Percentiles rank a stretch among this genome's conserved stretches.
phyloP scores from a whole-genome alignment of 805 yeast genomes.

The Saturnispora sanitii region DNA sequence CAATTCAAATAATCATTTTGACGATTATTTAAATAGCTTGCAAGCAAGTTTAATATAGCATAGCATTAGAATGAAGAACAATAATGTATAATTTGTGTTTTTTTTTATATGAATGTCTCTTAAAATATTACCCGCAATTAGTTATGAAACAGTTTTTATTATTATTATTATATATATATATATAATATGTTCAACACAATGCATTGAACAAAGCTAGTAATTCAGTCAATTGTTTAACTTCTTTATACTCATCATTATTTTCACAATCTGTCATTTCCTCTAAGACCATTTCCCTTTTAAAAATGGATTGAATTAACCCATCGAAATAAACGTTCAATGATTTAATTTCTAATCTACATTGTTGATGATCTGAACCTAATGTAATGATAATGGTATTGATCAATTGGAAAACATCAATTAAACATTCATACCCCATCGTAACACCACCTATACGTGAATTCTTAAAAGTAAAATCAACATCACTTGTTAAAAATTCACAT shows the following conservation, averaged over 20 bases:
- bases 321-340: slow-evolving; percentile 42
- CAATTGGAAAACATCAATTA: slow-evolving; percentile 67
- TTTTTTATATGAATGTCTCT: too few relatives aligned
- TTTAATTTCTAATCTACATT: slow-evolving; percentile 44
- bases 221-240: slow-evolving; percentile 19
- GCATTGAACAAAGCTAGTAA: slow-evolving; percentile 23
- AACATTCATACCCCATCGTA: slow-evolving; percentile 54
- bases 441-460: slow-evolving; percentile 9
- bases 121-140: too few relatives aligned
- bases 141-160: too few relatives aligned
- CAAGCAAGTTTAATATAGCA: too few relatives aligned
- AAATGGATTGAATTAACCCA: slow-evolving; percentile 44
- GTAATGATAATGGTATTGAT: slow-evolving; percentile 58
- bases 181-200: not conserved
- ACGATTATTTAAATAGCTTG: too few relatives aligned
- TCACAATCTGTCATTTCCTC: slow-evolving; percentile 10
- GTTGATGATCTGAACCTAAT: slow-evolving; percentile 65
- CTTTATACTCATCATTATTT: slow-evolving; percentile 6
- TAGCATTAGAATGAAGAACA: too few relatives aligned
- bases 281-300: slow-evolving; percentile 24
- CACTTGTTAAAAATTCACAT: slow-evolving; percentile 50
- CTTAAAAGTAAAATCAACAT: slow-evolving; percentile 62
- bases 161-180: too few relatives aligned
- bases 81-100: too few relatives aligned
- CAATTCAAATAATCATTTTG: slow-evolving; percentile 67